Conservation (phyloP, 2,329 filamentous ascomycete species). For the Sclerotinia trifoliorum region DNA sequence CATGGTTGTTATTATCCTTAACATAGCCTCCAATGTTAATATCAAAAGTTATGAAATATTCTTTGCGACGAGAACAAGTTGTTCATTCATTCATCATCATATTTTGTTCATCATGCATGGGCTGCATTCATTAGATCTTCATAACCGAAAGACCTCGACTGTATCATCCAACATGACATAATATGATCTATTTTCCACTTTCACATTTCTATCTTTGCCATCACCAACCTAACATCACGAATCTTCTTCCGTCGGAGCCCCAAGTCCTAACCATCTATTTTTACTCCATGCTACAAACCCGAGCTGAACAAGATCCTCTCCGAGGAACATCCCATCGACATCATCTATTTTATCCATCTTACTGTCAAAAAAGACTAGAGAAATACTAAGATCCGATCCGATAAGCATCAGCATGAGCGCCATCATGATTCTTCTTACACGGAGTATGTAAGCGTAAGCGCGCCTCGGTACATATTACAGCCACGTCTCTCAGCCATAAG, state of each 20-base stretch:
- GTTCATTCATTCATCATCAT: neutral
- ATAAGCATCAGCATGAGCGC: neutral
- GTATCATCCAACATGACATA: neutral
- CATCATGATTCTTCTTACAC: neutral
- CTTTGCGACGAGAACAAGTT: constrained; percentile 2
- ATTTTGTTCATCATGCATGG: neutral
- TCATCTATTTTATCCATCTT: neutral
- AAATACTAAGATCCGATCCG: neutral
- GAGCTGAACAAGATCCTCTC: neutral
- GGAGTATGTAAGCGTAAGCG: neutral
- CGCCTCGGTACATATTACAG: neutral
- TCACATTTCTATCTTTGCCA: neutral
- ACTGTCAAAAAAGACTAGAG: neutral
- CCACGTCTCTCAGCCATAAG: constrained; percentile 9
- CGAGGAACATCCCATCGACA: neutral
- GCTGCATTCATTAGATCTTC: neutral
- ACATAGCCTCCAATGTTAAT: neutral
- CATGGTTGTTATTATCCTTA: neutral
- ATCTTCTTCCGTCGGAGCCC: neutral
- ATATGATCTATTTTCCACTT: neutral
- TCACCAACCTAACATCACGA: neutral
- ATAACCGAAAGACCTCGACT: neutral
- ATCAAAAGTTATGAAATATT: neutral
- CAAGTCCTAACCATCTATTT: neutral
- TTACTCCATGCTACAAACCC: neutral